A percentile compares a stretch with the other conserved stretches of the same genome.
These are phyloP conservation scores for Leishmania amazonensis DNA, from an alignment of 208 protist genomes.

Conservation along the genomic window DNA sequence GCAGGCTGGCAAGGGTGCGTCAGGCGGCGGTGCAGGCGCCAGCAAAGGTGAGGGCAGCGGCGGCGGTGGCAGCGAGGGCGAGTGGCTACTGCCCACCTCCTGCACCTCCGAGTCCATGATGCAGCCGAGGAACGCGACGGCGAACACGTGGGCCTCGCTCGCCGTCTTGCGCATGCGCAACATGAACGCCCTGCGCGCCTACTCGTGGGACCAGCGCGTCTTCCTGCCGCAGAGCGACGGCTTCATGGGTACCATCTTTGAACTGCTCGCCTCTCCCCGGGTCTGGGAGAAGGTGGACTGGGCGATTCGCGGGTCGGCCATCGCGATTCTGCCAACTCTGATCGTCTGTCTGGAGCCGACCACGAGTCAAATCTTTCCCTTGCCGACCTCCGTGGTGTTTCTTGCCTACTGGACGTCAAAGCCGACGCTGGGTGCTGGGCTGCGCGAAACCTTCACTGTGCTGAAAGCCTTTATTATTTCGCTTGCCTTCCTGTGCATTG, in stretches of 20 bases:
- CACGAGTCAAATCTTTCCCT: slow-evolving; percentile 69
- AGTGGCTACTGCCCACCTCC: not conserved
- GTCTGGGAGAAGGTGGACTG: slow-evolving; percentile 90
- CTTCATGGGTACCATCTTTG: slow-evolving; percentile 47
- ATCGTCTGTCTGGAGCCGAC: slow-evolving; percentile 74
- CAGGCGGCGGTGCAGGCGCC: not conserved
- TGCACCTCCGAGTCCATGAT: not conserved
- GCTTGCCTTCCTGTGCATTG: slow-evolving; percentile 54
- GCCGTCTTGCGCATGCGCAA: slow-evolving; percentile 52
- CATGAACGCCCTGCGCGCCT: slow-evolving; percentile 72
- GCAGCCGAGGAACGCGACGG: not conserved
- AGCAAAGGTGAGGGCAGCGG: not conserved
- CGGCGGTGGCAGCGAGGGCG: not conserved
- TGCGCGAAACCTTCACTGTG: slow-evolving; percentile 68
- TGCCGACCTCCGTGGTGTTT: slow-evolving; percentile 67
- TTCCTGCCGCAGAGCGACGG: slow-evolving; percentile 57
- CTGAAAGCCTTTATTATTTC: slow-evolving; percentile 78
- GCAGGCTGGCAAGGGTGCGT: slow-evolving; percentile 1
- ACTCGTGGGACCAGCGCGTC: slow-evolving; percentile 80
- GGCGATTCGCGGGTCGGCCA: slow-evolving; percentile 69
- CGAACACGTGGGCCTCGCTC: slow-evolving; percentile 4
- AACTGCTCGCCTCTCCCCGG: slow-evolving; percentile 71
- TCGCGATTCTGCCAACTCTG: slow-evolving; percentile 79
- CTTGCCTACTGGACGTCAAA: slow-evolving; percentile 86
- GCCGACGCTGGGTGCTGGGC: slow-evolving; percentile 81